These are phyloP conservation scores for Chenopodium album DNA, from an alignment of 148 eudicot species.

Conservation along the genomic window DNA sequence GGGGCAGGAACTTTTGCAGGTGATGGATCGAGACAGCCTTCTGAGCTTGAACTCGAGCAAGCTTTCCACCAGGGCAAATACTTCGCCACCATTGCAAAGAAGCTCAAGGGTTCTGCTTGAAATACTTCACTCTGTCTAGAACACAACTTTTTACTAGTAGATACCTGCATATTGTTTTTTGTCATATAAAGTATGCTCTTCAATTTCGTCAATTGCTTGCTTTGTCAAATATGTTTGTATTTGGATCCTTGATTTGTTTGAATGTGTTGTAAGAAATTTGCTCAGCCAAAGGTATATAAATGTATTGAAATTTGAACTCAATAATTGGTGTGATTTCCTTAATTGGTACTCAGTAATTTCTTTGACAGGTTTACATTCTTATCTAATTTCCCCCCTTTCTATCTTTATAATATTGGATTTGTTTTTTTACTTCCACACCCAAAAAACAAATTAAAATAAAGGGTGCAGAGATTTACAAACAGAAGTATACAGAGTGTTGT, in stretches of 20 bases:
- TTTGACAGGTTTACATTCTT: no score
- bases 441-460: no score
- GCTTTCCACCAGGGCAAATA: slow-evolving; percentile 84
- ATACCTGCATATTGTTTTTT: slow-evolving; percentile 5
- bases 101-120: slow-evolving; percentile 57
- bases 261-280: slow-evolving; percentile 7
- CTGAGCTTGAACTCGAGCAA: slow-evolving; percentile 58
- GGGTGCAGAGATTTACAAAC: no score
- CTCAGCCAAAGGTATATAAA: background rate
- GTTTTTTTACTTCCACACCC: no score
- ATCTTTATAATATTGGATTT: no score
- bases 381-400: no score
- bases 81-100: slow-evolving; percentile 62
- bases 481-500: no score
- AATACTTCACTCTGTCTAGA: background rate
- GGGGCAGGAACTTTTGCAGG: slow-evolving; percentile 84
- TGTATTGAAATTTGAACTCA: background rate
- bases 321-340: no score
- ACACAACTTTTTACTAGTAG: background rate
- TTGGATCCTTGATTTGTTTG: slow-evolving; percentile 1
- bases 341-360: no score
- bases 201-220: background rate
- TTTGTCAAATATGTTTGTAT: background rate
- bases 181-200: background rate
- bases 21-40: slow-evolving; percentile 69